Evolutionary conservation across 768 basidiomycete genomes (phyloP).

Genomic region (Lentinula lateritia): DNA sequence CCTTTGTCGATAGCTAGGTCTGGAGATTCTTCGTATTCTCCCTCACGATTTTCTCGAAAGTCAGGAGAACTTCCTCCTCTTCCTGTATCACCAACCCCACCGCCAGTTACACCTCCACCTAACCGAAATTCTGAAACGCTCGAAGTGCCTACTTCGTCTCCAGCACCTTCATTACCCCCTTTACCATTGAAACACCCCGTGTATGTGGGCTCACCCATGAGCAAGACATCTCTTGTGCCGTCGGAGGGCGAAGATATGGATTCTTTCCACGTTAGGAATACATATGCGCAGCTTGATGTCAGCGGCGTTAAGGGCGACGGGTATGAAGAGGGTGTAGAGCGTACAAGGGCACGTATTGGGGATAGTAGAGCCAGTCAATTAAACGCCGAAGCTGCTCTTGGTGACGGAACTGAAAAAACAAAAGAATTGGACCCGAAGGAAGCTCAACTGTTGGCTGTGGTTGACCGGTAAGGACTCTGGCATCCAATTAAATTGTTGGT

Average conservation of each 20-base stretch:
- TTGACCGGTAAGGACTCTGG: conserved; percentile 72
- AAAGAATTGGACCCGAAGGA: conserved; percentile 71
- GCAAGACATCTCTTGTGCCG: conserved; percentile 58
- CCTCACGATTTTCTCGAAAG: conserved; percentile 13
- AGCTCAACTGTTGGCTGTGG: conserved; percentile 58
- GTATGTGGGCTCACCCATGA: conserved; percentile 28
- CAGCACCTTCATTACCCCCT: conserved; percentile 19
- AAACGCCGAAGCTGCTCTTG: conserved; percentile 49
- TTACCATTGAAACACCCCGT: conserved; percentile 33
- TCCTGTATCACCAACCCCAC: conserved; percentile 13
- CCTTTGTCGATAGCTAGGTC: neutral
- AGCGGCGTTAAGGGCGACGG: conserved; percentile 94
- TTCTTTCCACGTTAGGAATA: conserved; percentile 76
- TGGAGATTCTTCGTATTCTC: conserved; percentile 4
- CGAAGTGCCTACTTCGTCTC: conserved; percentile 13
- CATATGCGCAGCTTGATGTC: conserved; percentile 85
- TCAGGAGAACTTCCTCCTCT: conserved; percentile 16
- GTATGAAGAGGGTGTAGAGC: conserved; percentile 89
- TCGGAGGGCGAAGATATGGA: conserved; percentile 80
- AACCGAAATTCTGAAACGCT: conserved; percentile 15
- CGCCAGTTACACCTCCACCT: conserved; percentile 14
- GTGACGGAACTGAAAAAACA: conserved; percentile 53
- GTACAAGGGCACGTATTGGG: conserved; percentile 73
- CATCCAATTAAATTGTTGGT: conserved; percentile 1
- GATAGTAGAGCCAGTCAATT: conserved; percentile 52